These are phyloP conservation scores for Globisporangium canariense DNA, from an alignment of 352 stramenopile genomes.

Conservation along the genomic window DNA sequence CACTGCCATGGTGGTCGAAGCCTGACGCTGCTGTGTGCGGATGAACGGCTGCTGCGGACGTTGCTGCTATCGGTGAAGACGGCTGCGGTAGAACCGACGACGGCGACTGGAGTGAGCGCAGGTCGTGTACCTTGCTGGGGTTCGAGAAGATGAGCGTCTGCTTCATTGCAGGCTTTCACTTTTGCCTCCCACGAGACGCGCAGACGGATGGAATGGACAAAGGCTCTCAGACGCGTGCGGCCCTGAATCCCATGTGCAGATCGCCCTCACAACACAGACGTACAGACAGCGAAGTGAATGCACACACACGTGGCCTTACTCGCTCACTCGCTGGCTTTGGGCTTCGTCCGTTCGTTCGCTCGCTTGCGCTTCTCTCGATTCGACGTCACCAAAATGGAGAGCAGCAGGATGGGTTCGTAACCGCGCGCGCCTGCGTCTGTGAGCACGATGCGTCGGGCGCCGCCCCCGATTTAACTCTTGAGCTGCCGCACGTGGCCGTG, in stretches of 20 bases:
- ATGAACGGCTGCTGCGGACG: background rate
- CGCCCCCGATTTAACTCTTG: background rate
- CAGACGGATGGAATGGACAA: background rate
- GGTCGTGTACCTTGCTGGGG: slow-evolving; percentile 14
- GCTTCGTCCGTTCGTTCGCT: background rate
- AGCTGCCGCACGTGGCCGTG: background rate
- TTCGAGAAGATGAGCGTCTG: slow-evolving; percentile 16
- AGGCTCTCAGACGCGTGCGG: background rate
- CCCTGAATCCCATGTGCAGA: slow-evolving; percentile 6
- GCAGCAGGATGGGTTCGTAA: background rate
- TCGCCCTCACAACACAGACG: background rate
- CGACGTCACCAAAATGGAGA: slow-evolving; percentile 2
- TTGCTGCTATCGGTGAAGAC: background rate
- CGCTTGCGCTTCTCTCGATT: background rate
- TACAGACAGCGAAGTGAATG: background rate
- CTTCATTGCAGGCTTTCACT: slow-evolving; percentile 7
- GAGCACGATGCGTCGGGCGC: background rate
- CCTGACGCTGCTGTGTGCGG: slow-evolving; percentile 6
- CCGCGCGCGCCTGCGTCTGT: background rate
- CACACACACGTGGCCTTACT: background rate
- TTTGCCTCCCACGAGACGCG: background rate
- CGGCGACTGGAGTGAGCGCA: slow-evolving; percentile 11
- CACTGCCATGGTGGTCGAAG: background rate
- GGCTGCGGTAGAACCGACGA: background rate
- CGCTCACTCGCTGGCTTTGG: background rate